phyloP scores from a whole-genome alignment of 1,139 yeast genomes.

The Waltiozyma sp. region DNA sequence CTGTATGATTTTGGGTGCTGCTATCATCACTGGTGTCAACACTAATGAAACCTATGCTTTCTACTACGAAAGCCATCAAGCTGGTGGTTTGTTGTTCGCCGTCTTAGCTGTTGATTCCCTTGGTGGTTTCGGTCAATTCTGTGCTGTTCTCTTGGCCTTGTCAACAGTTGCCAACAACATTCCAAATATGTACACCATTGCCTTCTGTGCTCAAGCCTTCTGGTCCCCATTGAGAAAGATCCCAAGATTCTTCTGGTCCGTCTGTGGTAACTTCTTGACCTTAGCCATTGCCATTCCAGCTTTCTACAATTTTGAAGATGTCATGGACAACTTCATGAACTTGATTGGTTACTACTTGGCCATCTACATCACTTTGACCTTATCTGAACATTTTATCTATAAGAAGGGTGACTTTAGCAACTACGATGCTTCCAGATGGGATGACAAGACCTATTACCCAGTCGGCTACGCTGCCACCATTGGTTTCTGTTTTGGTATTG shows the following conservation, averaged over 20 bases:
- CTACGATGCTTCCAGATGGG: conserved; percentile 55
- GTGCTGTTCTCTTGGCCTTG: conserved; percentile 71
- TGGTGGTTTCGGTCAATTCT: conserved; percentile 83
- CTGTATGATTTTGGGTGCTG: conserved; percentile 79
- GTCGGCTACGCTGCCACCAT: conserved; percentile 66
- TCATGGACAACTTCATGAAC: conserved; percentile 82
- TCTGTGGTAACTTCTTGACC: conserved; percentile 62
- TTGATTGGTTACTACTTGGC: conserved; percentile 86
- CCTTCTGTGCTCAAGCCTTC: conserved; percentile 73
- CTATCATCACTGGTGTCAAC: conserved; percentile 57
- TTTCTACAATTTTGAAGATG: conserved; percentile 57
- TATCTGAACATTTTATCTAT: conserved; percentile 74
- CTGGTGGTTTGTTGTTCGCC: conserved; percentile 78
- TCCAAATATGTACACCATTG: conserved; percentile 88
- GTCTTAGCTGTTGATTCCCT: conserved; percentile 69
- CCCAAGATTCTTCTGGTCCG: conserved; percentile 78
- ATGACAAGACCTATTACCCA: conserved; percentile 48
- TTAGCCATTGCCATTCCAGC: conserved; percentile 87
- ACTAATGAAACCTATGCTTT: conserved; percentile 37
- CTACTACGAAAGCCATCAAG: conserved; percentile 31
- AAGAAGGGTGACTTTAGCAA: conserved; percentile 42
- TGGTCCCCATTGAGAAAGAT: conserved; percentile 62
- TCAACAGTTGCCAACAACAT: conserved; percentile 84
- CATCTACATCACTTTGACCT: conserved; percentile 61
- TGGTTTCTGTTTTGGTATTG: conserved; percentile 75